Evolutionary conservation across 352 stramenopile species (phyloP), one percentile per base, ranked within the genome.

Genomic region (Bremia lactucae): DNA sequence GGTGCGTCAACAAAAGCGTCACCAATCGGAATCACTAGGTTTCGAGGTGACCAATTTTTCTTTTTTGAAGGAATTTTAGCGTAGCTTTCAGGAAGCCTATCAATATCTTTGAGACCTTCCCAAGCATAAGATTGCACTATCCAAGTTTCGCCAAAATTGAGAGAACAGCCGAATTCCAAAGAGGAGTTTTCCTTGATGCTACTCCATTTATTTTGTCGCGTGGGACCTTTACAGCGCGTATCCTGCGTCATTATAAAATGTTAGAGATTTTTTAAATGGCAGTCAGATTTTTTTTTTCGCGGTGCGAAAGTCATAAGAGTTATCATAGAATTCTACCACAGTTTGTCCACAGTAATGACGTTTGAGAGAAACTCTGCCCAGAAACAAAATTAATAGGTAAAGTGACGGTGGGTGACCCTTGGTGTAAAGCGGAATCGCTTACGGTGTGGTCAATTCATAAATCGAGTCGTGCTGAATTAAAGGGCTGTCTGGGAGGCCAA

Each of bases 81-180:
- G 21, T 62, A 53, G n/a, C 18, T 33, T n/a, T 46, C 36, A 2
- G 45, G 25, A 22, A 68, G 20, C 4, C 48, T 42, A 19, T 40
- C 35, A 20, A 46, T 46, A 53, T 72, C 57, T 37, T 59, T 63
- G 13, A 76, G 42, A 10, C 68, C 47, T 48, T 79, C 65, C 68
- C 68, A 79, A 7, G 64, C 55, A 23, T 55, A 65, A 11, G 60
- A 50, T 25, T 21, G 46, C 16, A 50, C 49, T 42, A 48, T 39
- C 62, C 62, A 72, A 18, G 53, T 28, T 19, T 66, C 54, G 34
- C 40, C 46, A 14, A 18, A 36, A 52, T 66, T 55, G 25, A 49
- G 16, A 2, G 43, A 64, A 10, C 49, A 45, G 35, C 59, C 54
- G 5, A 50, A 68, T 29, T 46, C 44, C 35, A 28, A 59, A 6